These are phyloP conservation scores for Phytophthora colocasiae DNA, from an alignment of 352 stramenopile genomes.

Conservation along the genomic window DNA sequence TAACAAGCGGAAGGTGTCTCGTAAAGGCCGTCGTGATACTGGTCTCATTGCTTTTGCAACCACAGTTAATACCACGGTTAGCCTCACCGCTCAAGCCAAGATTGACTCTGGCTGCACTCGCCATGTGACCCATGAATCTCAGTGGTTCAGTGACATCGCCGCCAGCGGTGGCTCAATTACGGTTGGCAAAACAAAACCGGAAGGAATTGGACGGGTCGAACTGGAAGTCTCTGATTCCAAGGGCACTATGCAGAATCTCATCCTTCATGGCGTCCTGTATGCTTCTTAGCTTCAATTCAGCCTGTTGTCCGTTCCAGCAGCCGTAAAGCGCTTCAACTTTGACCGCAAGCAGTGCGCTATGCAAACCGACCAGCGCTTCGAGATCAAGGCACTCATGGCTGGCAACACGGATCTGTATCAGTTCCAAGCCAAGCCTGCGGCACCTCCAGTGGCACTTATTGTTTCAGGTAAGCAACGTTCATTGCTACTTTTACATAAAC, in stretches of 20 bases:
- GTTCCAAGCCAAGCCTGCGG: slow-evolving; percentile 10
- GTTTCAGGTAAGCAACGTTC: slow-evolving; percentile 11
- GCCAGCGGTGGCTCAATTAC: slow-evolving; percentile 18
- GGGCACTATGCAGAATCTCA: slow-evolving; percentile 6
- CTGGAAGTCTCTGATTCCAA: slow-evolving; percentile 15
- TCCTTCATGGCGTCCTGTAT: too few species aligned
- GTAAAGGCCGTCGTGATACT: slow-evolving; percentile 3
- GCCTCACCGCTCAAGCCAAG: background rate
- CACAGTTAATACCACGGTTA: background rate
- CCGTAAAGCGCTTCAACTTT: too few species aligned
- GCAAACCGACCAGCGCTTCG: slow-evolving; percentile 20
- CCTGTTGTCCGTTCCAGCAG: background rate
- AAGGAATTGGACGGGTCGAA: slow-evolving; percentile 11
- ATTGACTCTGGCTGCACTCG: slow-evolving; percentile 21
- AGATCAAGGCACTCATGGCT: background rate
- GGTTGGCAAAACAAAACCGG: slow-evolving; percentile 14
- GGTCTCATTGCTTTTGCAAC: slow-evolving; percentile 10
- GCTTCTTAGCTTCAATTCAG: too few species aligned
- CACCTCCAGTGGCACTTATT: slow-evolving; percentile 3
- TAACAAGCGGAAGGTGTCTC: slow-evolving; percentile 3
- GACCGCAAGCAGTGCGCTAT: background rate
- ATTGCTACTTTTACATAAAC: background rate
- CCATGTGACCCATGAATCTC: slow-evolving; percentile 20
- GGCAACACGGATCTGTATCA: slow-evolving; percentile 15
- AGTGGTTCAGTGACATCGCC: slow-evolving; percentile 16